phyloP scores from a whole-genome alignment of 2,329 filamentous ascomycete species.

The Nigrospora sphaerica region DNA sequence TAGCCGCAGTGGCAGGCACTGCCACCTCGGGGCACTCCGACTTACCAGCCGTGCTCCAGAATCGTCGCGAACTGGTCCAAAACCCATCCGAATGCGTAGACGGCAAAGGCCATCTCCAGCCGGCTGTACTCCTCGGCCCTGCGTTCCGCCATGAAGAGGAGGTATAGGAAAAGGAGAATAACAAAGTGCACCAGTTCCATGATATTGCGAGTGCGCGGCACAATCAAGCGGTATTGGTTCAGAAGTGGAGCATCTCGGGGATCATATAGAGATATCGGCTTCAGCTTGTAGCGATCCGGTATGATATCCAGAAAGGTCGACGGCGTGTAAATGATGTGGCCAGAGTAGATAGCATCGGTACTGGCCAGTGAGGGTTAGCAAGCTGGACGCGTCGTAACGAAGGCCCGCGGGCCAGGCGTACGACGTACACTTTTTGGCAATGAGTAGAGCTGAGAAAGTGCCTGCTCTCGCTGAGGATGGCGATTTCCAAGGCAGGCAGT shows the following conservation, averaged over 20 bases:
- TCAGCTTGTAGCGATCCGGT: slow-evolving; percentile 78
- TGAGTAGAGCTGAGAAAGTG: slow-evolving; percentile 69
- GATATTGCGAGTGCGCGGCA: slow-evolving; percentile 69
- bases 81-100: slow-evolving; percentile 74
- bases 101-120: slow-evolving; percentile 59
- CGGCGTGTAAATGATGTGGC: slow-evolving; percentile 74
- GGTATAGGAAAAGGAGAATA: slow-evolving; percentile 60
- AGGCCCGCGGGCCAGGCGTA: neutral
- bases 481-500: slow-evolving; percentile 72
- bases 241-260: slow-evolving; percentile 67
- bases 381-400: neutral
- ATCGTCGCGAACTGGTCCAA: slow-evolving; percentile 73
- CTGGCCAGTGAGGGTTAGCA: slow-evolving; percentile 14
- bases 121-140: slow-evolving; percentile 47
- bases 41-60: slow-evolving; percentile 61
- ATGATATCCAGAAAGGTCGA: slow-evolving; percentile 77
- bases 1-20: neutral
- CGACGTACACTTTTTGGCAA: slow-evolving; percentile 62
- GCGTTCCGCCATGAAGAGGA: slow-evolving; percentile 64
- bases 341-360: slow-evolving; percentile 75
- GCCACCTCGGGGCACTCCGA: slow-evolving; percentile 1
- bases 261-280: slow-evolving; percentile 75
- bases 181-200: slow-evolving; percentile 71
- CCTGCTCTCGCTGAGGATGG: slow-evolving; percentile 77
- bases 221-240: slow-evolving; percentile 80